These are phyloP conservation scores for Salix viminalis DNA, from an alignment of 345 rosid genomes.

Conservation along the genomic window DNA sequence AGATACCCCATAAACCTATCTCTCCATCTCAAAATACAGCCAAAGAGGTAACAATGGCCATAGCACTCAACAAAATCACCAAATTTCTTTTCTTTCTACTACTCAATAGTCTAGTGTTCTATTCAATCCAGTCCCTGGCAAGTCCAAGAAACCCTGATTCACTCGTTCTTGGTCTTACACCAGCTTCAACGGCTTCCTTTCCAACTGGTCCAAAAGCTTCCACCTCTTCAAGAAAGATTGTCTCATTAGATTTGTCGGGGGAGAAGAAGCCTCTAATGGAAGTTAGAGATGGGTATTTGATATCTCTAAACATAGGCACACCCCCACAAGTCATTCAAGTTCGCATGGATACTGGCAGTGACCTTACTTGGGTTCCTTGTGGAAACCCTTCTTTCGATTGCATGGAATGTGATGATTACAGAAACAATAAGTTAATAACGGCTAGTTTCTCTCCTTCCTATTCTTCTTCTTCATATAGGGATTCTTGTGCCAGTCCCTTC, in stretches of 20 bases:
- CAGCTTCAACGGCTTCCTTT: constrained; percentile 35
- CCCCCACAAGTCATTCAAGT: constrained; percentile 77
- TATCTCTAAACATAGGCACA: constrained; percentile 63
- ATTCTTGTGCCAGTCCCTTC: constrained; percentile 48
- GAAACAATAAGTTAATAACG: constrained; percentile 31
- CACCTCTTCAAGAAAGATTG: constrained; percentile 19
- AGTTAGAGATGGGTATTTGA: constrained; percentile 70
- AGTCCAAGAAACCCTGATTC: constrained; percentile 28
- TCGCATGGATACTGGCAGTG: constrained; percentile 85
- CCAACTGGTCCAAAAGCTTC: constrained; percentile 29
- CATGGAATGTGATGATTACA: constrained; percentile 59
- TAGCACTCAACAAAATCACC: neutral
- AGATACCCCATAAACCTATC: neutral
- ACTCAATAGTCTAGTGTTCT: neutral
- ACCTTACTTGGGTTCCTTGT: constrained; percentile 90
- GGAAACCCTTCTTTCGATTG: constrained; percentile 72
- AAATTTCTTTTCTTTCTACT: constrained; percentile 26
- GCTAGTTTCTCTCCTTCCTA: constrained; percentile 54
- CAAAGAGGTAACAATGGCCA: neutral
- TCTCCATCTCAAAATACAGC: neutral
- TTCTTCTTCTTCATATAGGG: constrained; percentile 57
- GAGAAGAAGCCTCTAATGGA: constrained; percentile 56
- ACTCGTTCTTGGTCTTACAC: constrained; percentile 50
- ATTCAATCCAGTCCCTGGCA: constrained; percentile 34
- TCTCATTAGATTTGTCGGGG: constrained; percentile 22